Evolutionary conservation across 1,284 basidiomycete genomes (phyloP).

Genomic region (Leccinum fuscescens): DNA sequence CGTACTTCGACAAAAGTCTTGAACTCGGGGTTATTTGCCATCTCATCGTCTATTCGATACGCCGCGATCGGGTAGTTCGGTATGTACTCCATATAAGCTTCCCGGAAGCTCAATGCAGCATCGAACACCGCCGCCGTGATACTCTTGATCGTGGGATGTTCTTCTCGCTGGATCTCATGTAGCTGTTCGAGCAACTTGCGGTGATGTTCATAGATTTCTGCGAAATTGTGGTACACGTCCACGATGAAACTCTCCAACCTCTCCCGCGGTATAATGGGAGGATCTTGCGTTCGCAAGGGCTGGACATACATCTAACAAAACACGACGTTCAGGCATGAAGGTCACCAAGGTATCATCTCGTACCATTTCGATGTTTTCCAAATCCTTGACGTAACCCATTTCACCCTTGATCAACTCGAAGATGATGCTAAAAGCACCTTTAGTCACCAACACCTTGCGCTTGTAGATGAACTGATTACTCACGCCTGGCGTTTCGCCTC

Average conservation of each 20-base stretch:
- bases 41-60: slow-evolving; percentile 88
- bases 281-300: slow-evolving; percentile 70
- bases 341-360: slow-evolving; percentile 1
- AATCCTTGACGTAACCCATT: slow-evolving; percentile 91
- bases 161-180: slow-evolving; percentile 85
- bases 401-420: slow-evolving; percentile 96
- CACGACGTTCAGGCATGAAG: slow-evolving; percentile 8
- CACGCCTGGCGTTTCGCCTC: slow-evolving; percentile 88
- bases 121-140: slow-evolving; percentile 87
- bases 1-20: slow-evolving; percentile 78
- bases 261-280: slow-evolving; percentile 74
- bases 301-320: slow-evolving; percentile 67
- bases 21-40: slow-evolving; percentile 76
- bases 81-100: slow-evolving; percentile 91
- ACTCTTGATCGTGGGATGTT: slow-evolving; percentile 81
- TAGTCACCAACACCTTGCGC: neutral
- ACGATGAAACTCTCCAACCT: slow-evolving; percentile 77
- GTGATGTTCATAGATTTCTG: slow-evolving; percentile 75
- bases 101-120: slow-evolving; percentile 89
- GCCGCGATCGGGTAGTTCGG: slow-evolving; percentile 94
- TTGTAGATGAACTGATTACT: slow-evolving; percentile 33
- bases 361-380: slow-evolving; percentile 77
- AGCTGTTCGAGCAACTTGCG: slow-evolving; percentile 75
- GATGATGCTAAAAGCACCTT: slow-evolving; percentile 60
- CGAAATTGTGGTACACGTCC: slow-evolving; percentile 93